These are phyloP conservation scores for Teratosphaeria destructans DNA, from an alignment of 2,329 filamentous ascomycete species.

Conservation along the genomic window DNA sequence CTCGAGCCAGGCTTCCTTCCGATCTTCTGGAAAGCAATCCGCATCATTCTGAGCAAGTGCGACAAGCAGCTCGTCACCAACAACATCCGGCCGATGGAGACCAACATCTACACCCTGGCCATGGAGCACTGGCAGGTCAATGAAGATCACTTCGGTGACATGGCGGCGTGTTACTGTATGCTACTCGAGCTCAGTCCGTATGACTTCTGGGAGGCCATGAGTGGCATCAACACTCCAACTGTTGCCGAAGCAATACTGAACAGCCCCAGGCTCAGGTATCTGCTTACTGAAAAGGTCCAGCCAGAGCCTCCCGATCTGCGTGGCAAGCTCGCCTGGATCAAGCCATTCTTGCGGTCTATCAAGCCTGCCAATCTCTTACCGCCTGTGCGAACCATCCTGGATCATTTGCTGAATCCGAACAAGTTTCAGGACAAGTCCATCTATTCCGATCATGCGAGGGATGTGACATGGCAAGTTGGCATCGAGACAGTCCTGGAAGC, in stretches of 20 bases:
- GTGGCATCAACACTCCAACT: constrained; percentile 65
- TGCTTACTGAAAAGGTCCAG: constrained; percentile 47
- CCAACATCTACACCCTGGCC: constrained; percentile 51
- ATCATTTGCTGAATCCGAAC: constrained; percentile 56
- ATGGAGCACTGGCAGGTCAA: constrained; percentile 52
- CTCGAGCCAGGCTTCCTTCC: constrained; percentile 47
- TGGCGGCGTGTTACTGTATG: constrained; percentile 59
- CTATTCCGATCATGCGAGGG: constrained; percentile 48
- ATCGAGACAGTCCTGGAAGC: constrained; percentile 27
- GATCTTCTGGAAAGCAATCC: constrained; percentile 69
- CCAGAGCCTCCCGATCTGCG: constrained; percentile 46
- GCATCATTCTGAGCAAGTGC: constrained; percentile 62
- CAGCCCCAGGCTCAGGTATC: constrained; percentile 53
- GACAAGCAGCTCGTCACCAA: constrained; percentile 65
- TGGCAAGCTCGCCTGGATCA: constrained; percentile 65
- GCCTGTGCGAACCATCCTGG: constrained; percentile 67
- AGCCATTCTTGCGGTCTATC: constrained; percentile 66
- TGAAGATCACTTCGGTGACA: constrained; percentile 49
- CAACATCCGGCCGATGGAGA: constrained; percentile 67
- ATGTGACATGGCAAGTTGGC: constrained; percentile 54
- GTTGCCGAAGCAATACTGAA: constrained; percentile 77
- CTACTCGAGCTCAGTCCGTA: constrained; percentile 66
- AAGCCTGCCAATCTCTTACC: constrained; percentile 65
- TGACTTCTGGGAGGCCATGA: constrained; percentile 82
- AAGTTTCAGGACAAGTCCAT: constrained; percentile 44